Evolutionary conservation across 2,329 filamentous ascomycete genomes (phyloP).

Genomic region (Pseudogymnoascus sp.): DNA sequence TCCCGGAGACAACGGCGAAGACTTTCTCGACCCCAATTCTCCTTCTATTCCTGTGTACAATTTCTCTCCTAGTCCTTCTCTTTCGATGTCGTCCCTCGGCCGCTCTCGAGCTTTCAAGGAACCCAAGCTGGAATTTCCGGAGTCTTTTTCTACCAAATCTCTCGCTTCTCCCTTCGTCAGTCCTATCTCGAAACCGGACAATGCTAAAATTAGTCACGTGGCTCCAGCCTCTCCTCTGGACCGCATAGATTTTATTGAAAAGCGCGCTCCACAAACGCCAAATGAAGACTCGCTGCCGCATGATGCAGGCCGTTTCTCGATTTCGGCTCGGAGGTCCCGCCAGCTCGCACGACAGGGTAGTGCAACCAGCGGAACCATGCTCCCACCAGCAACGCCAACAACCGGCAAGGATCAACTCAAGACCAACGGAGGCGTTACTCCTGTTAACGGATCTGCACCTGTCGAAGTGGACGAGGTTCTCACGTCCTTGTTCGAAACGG

Average conservation of each 20-base stretch:
- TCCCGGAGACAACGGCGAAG: constrained; percentile 22
- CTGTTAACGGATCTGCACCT: constrained; percentile 60
- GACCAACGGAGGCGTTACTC: constrained; percentile 55
- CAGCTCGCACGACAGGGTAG: constrained; percentile 16
- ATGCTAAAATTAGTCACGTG: constrained; percentile 45
- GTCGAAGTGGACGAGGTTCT: constrained; percentile 69
- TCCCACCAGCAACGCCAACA: constrained; percentile 78
- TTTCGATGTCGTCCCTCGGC: constrained; percentile 34
- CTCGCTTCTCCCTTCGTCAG: constrained; percentile 25
- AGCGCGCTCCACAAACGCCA: constrained; percentile 65
- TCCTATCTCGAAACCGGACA: constrained; percentile 32
- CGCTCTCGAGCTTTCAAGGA: constrained; percentile 29
- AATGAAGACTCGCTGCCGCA: constrained; percentile 65
- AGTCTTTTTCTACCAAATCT: constrained; percentile 21
- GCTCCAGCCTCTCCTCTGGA: constrained; percentile 55
- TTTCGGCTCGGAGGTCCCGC: constrained; percentile 51
- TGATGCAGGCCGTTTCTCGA: constrained; percentile 75
- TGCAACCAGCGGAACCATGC: constrained; percentile 36
- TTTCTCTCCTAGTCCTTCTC: constrained; percentile 26
- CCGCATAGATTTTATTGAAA: constrained; percentile 42
- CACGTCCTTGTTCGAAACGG: constrained; percentile 67
- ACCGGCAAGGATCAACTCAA: constrained; percentile 43
- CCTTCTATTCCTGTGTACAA: constrained; percentile 29
- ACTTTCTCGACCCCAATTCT: constrained; percentile 25
- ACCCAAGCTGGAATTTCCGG: constrained; percentile 22